A percentile compares a stretch with the other conserved stretches of the same genome.
phyloP scores from a whole-genome alignment of 305 asterid genomes.

The Fraxinus xanthoxyloides region DNA sequence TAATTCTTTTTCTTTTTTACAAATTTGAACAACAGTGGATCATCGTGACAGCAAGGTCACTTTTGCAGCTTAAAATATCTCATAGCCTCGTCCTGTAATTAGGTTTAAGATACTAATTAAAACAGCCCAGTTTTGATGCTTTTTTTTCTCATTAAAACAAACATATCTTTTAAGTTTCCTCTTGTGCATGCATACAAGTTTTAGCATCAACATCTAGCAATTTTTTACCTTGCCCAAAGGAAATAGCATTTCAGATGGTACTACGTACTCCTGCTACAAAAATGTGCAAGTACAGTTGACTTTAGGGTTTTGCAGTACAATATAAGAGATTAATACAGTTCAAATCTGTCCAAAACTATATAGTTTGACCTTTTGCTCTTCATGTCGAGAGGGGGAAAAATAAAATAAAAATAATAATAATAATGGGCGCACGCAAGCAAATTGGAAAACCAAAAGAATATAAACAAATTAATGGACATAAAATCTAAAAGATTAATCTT shows the following conservation, averaged over 20 bases:
- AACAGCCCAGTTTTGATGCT: neutral
- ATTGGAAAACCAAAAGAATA: neutral
- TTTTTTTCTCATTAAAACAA: neutral
- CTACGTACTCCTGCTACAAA: neutral
- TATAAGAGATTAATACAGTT: neutral
- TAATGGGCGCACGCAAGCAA: neutral
- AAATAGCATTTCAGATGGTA: conserved; percentile 8
- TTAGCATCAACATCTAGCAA: neutral
- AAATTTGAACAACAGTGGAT: neutral
- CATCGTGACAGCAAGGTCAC: neutral
- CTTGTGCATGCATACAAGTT: neutral
- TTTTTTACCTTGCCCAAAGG: neutral
- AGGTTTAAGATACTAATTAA: neutral
- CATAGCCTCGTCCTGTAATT: neutral
- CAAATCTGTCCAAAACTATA: neutral
- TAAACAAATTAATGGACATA: neutral
- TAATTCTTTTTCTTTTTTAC: neutral
- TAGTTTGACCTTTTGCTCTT: neutral
- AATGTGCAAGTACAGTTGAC: conserved; percentile 58
- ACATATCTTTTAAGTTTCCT: neutral
- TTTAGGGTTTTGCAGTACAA: conserved; percentile 17
- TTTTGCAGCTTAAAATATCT: neutral
- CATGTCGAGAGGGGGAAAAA: neutral
- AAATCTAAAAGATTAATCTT: neutral
- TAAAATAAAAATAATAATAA: no score